Conservation (phyloP, 106 monocot species). For the Hemerocallis citrina region DNA sequence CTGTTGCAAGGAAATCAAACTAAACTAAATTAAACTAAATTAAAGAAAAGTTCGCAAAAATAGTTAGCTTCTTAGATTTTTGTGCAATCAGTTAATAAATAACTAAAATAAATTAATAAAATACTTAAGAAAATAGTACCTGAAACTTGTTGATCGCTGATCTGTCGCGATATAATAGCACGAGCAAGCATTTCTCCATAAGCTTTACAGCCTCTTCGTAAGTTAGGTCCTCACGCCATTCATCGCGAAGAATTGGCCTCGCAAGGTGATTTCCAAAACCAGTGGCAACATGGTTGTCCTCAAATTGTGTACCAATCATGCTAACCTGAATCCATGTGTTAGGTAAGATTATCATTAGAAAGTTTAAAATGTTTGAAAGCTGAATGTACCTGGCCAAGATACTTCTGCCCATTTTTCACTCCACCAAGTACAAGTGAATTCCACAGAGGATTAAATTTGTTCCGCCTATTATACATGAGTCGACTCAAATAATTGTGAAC, state of each 20-base stretch:
- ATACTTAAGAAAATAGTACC: too few relatives aligned
- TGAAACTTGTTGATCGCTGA: slow-evolving; percentile 86
- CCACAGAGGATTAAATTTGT: slow-evolving; percentile 81
- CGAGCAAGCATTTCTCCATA: slow-evolving; percentile 75
- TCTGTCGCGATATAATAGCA: slow-evolving; percentile 69
- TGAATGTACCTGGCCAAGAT: slow-evolving; percentile 63
- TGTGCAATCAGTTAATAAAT: not conserved
- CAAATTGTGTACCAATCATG: slow-evolving; percentile 82
- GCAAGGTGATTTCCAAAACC: slow-evolving; percentile 88
- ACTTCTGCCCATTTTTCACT: slow-evolving; percentile 75
- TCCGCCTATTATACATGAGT: slow-evolving; percentile 85
- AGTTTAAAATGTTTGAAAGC: not conserved
- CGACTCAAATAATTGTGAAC: slow-evolving; percentile 72
- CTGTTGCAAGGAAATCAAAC: not conserved
- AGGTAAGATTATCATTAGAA: not conserved
- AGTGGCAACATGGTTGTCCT: slow-evolving; percentile 83
- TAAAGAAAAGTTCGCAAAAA: not conserved
- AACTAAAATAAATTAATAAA: not conserved
- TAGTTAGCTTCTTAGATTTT: not conserved
- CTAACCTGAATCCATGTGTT: slow-evolving; percentile 45
- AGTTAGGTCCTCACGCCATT: slow-evolving; percentile 69
- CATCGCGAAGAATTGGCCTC: slow-evolving; percentile 61
- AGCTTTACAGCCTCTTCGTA: slow-evolving; percentile 87
- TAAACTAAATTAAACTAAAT: not conserved
- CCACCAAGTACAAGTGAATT: slow-evolving; percentile 83